These are phyloP conservation scores for Paragyromitra xinjiangensis DNA, from an alignment of 495 filamentous ascomycete species.

Conservation along the genomic window DNA sequence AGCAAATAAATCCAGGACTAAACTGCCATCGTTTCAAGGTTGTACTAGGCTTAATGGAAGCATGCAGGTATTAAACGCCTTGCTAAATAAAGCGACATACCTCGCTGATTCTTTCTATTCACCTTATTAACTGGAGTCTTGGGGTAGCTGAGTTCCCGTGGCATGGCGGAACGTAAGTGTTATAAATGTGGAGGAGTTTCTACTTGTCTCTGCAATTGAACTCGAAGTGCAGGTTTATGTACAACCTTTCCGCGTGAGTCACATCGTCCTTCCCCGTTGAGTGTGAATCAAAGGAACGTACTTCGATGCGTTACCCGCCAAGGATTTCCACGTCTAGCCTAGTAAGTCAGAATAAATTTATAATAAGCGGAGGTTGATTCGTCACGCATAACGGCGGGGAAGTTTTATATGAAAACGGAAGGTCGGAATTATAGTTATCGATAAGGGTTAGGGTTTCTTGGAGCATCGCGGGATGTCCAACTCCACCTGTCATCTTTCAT, in stretches of 20 bases:
- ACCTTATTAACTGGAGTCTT: slow-evolving; percentile 73
- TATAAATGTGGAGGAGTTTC: background rate
- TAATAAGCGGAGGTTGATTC: background rate
- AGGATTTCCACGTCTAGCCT: background rate
- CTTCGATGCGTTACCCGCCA: background rate
- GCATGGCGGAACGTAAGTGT: slow-evolving; percentile 57
- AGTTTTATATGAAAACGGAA: slow-evolving; percentile 9
- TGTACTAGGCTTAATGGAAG: background rate
- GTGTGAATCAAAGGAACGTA: background rate
- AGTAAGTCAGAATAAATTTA: slow-evolving; percentile 3
- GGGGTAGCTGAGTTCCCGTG: slow-evolving; percentile 71
- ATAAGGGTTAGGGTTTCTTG: slow-evolving; percentile 29
- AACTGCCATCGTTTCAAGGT: background rate
- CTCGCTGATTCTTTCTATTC: slow-evolving; percentile 73
- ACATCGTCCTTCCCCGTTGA: background rate
- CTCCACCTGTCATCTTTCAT: background rate
- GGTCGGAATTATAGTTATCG: background rate
- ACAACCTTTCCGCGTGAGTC: slow-evolving; percentile 14
- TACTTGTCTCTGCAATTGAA: slow-evolving; percentile 1
- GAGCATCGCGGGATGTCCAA: background rate
- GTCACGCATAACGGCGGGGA: background rate
- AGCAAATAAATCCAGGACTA: background rate
- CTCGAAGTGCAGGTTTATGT: slow-evolving; percentile 33
- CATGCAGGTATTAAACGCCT: background rate
- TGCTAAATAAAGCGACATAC: slow-evolving; percentile 59